Evolutionary conservation across 1,139 yeast species (phyloP).

Genomic region (Kodamaea alishanica): DNA sequence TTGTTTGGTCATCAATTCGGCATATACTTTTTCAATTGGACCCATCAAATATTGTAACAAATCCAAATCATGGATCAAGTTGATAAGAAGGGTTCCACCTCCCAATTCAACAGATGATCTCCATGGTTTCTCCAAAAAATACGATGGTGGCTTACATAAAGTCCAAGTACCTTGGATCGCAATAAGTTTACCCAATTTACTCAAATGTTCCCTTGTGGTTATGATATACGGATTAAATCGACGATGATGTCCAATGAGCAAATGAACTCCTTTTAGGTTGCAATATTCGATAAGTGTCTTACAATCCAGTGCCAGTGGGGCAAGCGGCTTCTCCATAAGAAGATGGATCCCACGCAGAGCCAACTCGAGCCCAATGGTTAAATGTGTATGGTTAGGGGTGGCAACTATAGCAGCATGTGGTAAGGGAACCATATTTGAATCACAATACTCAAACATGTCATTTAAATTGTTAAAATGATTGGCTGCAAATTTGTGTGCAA

Average conservation of each 20-base stretch:
- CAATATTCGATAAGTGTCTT: conserved; percentile 30
- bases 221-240: conserved; percentile 42
- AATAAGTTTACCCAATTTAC: conserved; percentile 28
- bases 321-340: conserved; percentile 41
- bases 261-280: conserved; percentile 23
- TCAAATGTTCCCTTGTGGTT: conserved; percentile 30
- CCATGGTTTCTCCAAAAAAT: conserved; percentile 40
- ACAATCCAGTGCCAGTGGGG: conserved; percentile 36
- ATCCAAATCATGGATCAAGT: conserved; percentile 43
- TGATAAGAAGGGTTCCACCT: conserved; percentile 40
- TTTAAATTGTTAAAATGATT: conserved; percentile 26
- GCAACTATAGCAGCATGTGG: conserved; percentile 45
- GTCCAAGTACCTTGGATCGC: conserved; percentile 45
- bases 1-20: conserved; percentile 34
- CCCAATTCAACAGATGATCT: conserved; percentile 32
- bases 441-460: conserved; percentile 28
- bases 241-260: conserved; percentile 44
- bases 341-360: conserved; percentile 36
- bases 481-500: conserved; percentile 26
- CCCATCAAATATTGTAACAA: conserved; percentile 40
- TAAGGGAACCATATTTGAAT: conserved; percentile 18
- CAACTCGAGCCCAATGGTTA: conserved; percentile 30
- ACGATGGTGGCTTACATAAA: conserved; percentile 33
- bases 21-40: conserved; percentile 37
- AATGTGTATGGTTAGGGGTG: conserved; percentile 43